Conservation (phyloP, 2,329 filamentous ascomycete genomes). For the Trichoderma sp. region DNA sequence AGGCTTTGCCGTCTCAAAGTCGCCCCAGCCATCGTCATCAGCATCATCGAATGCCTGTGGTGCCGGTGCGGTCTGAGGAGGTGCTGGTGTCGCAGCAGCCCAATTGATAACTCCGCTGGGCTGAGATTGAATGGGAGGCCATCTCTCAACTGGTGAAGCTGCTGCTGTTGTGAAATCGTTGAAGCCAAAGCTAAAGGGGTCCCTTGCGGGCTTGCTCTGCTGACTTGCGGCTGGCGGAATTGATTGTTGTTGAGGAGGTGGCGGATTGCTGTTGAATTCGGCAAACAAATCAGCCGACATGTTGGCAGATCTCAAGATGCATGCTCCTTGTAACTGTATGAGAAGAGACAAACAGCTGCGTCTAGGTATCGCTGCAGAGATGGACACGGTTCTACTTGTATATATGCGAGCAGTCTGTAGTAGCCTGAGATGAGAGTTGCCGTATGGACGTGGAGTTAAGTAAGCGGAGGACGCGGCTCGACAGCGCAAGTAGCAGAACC, state of each 20-base stretch:
- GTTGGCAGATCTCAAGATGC: conserved; percentile 16
- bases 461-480: not conserved
- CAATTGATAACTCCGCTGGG: conserved; percentile 26
- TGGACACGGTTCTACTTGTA: not conserved
- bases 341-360: not conserved
- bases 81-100: conserved; percentile 8
- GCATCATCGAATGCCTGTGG: conserved; percentile 22
- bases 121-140: conserved; percentile 35
- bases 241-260: conserved; percentile 26
- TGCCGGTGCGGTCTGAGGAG: conserved; percentile 18
- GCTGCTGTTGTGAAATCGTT: conserved; percentile 23
- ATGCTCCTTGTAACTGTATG: not conserved
- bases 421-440: not conserved
- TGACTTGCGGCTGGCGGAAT: not conserved
- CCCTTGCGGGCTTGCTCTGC: conserved; percentile 28
- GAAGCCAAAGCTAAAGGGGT: conserved; percentile 31
- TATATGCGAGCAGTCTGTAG: not conserved
- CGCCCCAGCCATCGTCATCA: conserved; percentile 63
- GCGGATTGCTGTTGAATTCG: conserved; percentile 47
- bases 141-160: conserved; percentile 32
- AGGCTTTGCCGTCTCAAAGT: conserved; percentile 61
- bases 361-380: not conserved
- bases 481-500: not conserved
- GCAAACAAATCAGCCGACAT: conserved; percentile 70
- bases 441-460: not conserved